phyloP scores from a whole-genome alignment of 2,329 filamentous ascomycete species.

The Scedosporium minutisporum region DNA sequence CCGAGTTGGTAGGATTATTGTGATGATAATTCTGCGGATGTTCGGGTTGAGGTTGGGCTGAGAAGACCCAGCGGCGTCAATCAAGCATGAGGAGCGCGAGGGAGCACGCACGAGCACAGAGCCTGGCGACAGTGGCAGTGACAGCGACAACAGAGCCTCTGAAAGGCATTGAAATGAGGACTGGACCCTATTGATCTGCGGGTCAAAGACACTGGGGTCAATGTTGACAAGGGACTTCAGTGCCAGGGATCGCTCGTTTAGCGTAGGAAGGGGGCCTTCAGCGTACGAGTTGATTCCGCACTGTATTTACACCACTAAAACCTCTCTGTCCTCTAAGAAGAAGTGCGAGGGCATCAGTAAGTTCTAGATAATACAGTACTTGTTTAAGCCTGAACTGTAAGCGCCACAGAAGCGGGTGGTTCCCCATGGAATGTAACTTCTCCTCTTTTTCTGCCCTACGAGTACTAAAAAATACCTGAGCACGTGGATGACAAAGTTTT shows the following conservation, averaged over 20 bases:
- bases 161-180: too few relatives aligned
- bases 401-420: not conserved
- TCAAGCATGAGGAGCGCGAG: too few relatives aligned
- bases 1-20: not conserved
- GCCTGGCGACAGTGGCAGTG: too few relatives aligned
- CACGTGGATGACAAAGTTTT: conserved; percentile 1
- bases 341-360: not conserved
- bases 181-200: too few relatives aligned
- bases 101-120: too few relatives aligned
- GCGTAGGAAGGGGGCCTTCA: too few relatives aligned
- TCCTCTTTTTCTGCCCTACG: not conserved
- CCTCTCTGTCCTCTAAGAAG: not conserved
- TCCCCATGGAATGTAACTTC: not conserved
- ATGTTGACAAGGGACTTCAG: too few relatives aligned
- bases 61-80: not conserved
- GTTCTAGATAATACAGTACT: not conserved
- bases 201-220: too few relatives aligned
- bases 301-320: not conserved
- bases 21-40: not conserved
- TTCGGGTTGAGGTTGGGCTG: not conserved
- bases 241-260: too few relatives aligned
- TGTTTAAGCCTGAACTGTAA: not conserved
- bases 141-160: too few relatives aligned
- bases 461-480: not conserved
- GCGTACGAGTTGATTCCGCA: not conserved